Base-by-base conservation (phyloP, 306 rosid genomes). In the Acacia confusa region DNA sequence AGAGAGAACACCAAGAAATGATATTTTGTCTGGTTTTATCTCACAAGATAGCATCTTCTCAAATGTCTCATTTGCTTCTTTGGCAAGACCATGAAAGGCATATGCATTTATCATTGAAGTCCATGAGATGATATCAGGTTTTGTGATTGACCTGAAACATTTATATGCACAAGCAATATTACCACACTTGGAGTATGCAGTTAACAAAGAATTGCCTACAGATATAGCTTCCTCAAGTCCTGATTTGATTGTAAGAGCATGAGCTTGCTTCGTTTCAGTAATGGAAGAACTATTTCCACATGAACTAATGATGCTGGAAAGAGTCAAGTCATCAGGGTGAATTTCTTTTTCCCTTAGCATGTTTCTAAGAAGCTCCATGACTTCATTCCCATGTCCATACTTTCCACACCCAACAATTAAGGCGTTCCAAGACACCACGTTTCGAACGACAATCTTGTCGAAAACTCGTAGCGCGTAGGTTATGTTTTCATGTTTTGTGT, bases 101-200 rank as follows among this genome's bases (percentile, higher is more conserved):
- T 81, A 89, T 76, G 94, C 92, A 61, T 75, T 85, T 81, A 92
- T 81, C 78, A 90, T 66, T 52, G 97, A 92, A 76, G 97, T 94
- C 95, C 94, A 91, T 7, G 98, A 86, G 60, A 94, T 81, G 52
- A 85, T 66, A 85, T 91, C 91, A 40, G 91, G 94, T 70, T 88
- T 72, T 63, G 22, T 17, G 34, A 85, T 76, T 73, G 47, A 90
- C 52, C 79, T 74, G 75, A 92, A 94, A 82, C 97, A 94, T 75
- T 61, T 84, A 25, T 48, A 78, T 28, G 97, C 92, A 75, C 72
- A 30, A 13, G 75, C 52, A 63, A 92, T 85, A 28, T 57, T 61
- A 60, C 98, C 97, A 73, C 97, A 92, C 76, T 92, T 94, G 76
- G 94, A 87, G 88, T 94, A 92, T 4, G 97, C 92, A 78, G 58